A percentile compares a stretch with the other conserved stretches of the same genome.
Evolutionary conservation across 257 asterid species (phyloP).

Genomic region (Solanum arcanum): DNA sequence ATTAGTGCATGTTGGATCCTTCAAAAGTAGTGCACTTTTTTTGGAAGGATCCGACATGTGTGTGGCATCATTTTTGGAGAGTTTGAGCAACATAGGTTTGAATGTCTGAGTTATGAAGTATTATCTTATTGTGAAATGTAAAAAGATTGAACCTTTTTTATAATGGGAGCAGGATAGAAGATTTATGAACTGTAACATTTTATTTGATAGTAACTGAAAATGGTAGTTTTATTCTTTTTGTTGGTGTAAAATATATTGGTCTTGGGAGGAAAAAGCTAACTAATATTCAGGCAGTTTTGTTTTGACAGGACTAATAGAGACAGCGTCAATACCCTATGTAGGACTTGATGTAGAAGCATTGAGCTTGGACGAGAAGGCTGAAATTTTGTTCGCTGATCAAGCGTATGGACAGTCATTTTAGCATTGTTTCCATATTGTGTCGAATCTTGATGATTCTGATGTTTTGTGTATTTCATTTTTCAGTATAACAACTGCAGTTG

Average conservation of each 20-base stretch:
- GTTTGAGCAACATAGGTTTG: not conserved
- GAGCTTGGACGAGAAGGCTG: conserved; percentile 88
- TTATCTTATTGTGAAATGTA: not conserved
- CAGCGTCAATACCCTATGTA: conserved; percentile 55
- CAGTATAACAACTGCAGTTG: conserved; percentile 76
- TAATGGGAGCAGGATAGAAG: not conserved
- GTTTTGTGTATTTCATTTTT: not conserved
- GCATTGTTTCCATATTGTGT: not conserved
- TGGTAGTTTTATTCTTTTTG: not conserved
- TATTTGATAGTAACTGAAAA: not conserved
- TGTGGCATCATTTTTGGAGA: not conserved
- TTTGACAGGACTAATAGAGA: conserved; percentile 94
- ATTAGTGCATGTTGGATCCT: not conserved
- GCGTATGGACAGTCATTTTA: conserved; percentile 27
- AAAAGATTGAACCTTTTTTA: not conserved
- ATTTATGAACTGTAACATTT: not conserved
- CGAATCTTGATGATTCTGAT: not conserved
- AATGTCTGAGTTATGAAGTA: not conserved
- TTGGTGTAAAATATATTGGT: not conserved
- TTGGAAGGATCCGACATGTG: not conserved
- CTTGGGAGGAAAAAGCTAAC: conserved; percentile 30
- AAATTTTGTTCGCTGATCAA: conserved; percentile 72
- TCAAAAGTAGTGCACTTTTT: not conserved
- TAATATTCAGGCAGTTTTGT: conserved; percentile 82
- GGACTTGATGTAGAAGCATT: conserved; percentile 60